These are phyloP conservation scores for Pleurozium schreberi DNA, from an alignment of 225 moss, liverwort and hornwort species.

Conservation along the genomic window DNA sequence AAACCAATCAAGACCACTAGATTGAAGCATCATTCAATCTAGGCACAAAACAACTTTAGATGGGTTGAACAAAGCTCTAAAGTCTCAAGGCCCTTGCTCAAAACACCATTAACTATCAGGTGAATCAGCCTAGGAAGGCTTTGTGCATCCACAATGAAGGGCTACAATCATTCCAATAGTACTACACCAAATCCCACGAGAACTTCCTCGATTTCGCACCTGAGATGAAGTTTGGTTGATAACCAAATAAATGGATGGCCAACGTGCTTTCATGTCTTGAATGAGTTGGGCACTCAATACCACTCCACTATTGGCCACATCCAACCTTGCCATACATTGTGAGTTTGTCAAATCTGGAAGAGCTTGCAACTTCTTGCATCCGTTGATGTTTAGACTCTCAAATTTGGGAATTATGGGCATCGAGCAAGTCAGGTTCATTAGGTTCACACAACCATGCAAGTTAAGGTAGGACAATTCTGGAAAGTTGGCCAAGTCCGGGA, in stretches of 20 bases:
- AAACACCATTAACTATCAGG: background rate
- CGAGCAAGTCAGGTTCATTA: background rate
- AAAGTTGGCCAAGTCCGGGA: background rate
- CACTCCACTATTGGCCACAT: background rate
- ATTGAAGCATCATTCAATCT: fast-evolving
- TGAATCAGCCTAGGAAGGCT: background rate
- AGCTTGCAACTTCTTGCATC: background rate
- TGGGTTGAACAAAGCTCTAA: background rate
- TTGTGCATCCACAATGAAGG: background rate
- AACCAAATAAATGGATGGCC: background rate
- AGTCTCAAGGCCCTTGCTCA: background rate
- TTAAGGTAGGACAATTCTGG: fast-evolving
- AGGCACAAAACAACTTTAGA: fast-evolving
- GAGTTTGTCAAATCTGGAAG: background rate
- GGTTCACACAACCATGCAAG: fast-evolving
- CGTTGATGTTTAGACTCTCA: fast-evolving
- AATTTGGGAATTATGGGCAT: fast-evolving
- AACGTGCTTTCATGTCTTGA: background rate
- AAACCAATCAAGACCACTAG: background rate
- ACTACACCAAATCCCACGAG: background rate
- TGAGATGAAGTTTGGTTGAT: fast-evolving
- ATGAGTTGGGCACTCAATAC: background rate
- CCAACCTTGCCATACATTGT: fast-evolving
- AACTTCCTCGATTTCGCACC: background rate
- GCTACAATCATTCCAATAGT: background rate